Base-by-base conservation (phyloP, 768 basidiomycete species). In the Hypsizygus marmoreus region DNA sequence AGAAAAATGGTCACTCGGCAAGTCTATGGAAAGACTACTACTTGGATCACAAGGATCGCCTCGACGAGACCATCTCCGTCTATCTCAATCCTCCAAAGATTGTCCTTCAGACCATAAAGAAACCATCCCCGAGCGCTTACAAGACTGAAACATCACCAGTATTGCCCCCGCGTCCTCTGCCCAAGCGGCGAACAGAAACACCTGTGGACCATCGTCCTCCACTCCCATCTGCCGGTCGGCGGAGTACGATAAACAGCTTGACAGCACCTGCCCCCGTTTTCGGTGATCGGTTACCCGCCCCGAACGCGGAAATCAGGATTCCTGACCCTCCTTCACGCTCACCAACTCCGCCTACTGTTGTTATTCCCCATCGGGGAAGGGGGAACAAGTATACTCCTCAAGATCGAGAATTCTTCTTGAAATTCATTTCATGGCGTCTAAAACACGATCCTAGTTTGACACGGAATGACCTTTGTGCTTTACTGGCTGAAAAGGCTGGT, bases 1-100 rank as follows among this genome's bases (percentile, higher is more conserved):
- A 80, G 79, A 73, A 59, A 61, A 74, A 74, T 46, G 71, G 70
- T 4, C 76, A 79, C 57, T 72, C 75, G 13, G 76, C 84, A 28
- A 81, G 73, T 59, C 64, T 85, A 17, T 90, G 87, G 87, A 89
- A 88, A 58, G 88, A 90, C 55, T 88, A 88, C 58, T 90, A 85
- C 54, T 72, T 90, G 12, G 85, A 88, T 45, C 75, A 88, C 56
- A 81, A 78, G 47, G 71, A 75, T 40, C 77, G 80, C 31, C 67
- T 89, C 26, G 81, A 88, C 56, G 64, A 66, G 22, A 68, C 66
- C 62, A 68, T 75, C 49, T 61, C 62, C 13, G 60, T 63, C 55
- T 71, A 63, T 45, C 47, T 71, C 5, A 59, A 51, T 29, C 60
- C 55, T 13, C 58, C 52, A 12, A 61, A 59, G 47, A 20, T 42